Conservation (phyloP, 2,329 filamentous ascomycete species). For the Plectosphaerella plurivora region DNA sequence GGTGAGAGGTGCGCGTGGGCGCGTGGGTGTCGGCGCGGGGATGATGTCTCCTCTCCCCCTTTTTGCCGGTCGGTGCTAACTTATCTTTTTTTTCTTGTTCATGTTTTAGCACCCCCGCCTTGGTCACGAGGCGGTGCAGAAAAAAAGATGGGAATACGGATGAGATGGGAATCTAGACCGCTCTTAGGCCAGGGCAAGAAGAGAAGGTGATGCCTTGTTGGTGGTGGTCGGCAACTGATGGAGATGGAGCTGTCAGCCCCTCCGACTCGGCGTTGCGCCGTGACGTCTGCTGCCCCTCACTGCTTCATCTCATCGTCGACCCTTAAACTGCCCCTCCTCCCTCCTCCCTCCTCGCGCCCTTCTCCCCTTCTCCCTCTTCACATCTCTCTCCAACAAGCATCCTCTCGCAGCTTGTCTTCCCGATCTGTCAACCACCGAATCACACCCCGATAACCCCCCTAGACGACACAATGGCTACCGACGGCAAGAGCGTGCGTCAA, state of each 20-base stretch:
- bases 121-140: background rate
- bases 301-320: background rate
- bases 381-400: background rate
- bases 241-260: background rate
- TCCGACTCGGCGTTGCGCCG: background rate
- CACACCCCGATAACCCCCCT: background rate
- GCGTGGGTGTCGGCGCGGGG: background rate
- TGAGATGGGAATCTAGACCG: conserved; percentile 1
- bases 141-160: background rate
- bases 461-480: conserved; percentile 9
- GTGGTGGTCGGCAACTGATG: background rate
- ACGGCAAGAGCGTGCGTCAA: conserved; percentile 11
- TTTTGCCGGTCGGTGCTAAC: background rate
- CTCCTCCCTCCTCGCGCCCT: background rate
- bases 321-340: background rate
- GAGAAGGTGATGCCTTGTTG: background rate
- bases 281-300: background rate
- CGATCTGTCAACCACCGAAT: background rate
- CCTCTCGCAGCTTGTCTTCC: background rate
- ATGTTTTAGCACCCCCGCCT: background rate
- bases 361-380: background rate
- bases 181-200: background rate
- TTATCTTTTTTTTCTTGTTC: too few species aligned
- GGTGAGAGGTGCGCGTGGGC: background rate
- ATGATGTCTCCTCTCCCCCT: background rate